These are phyloP conservation scores for Endothia cerciana DNA, from an alignment of 2,329 filamentous ascomycete species.

Conservation along the genomic window DNA sequence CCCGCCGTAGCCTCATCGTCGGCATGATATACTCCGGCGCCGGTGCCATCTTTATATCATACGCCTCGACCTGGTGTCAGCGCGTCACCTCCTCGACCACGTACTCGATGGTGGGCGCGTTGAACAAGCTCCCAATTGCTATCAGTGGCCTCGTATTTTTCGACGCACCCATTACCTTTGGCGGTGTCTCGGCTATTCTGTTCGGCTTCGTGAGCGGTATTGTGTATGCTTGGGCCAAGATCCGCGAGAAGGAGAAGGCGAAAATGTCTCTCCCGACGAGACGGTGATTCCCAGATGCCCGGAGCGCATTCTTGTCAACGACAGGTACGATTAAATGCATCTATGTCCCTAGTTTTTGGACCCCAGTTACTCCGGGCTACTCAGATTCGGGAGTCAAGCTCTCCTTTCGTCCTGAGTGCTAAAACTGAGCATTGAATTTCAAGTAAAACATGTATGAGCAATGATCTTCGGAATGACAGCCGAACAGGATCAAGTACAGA, in stretches of 20 bases:
- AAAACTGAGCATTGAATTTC: background rate
- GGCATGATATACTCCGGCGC: slow-evolving; percentile 95
- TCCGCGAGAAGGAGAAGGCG: slow-evolving; percentile 72
- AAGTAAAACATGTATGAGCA: background rate
- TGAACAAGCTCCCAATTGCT: slow-evolving; percentile 98
- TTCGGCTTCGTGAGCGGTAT: slow-evolving; percentile 92
- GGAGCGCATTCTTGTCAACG: background rate
- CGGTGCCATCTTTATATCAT: slow-evolving; percentile 95
- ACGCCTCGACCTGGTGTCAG: slow-evolving; percentile 99
- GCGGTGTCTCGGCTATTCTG: slow-evolving; percentile 87
- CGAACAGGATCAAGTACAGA: background rate
- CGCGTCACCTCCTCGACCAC: slow-evolving; percentile 96
- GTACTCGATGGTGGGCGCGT: slow-evolving; percentile 96
- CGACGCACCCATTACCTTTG: slow-evolving; percentile 87
- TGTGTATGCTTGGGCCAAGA: slow-evolving; percentile 85
- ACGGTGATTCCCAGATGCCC: background rate
- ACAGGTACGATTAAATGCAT: slow-evolving; percentile 56
- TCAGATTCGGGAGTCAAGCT: no score
- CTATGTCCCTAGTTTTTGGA: slow-evolving; percentile 81
- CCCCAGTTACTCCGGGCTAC: slow-evolving; percentile 64
- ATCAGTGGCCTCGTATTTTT: slow-evolving; percentile 94
- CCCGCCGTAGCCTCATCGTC: slow-evolving; percentile 77
- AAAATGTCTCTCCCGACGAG: slow-evolving; percentile 69
- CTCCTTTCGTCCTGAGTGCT: slow-evolving; percentile 74
- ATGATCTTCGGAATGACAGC: background rate